Evolutionary conservation across 805 yeast species (phyloP), one percentile per base, ranked within the genome.

Genomic region (Kodamaea hsintzibuensis): DNA sequence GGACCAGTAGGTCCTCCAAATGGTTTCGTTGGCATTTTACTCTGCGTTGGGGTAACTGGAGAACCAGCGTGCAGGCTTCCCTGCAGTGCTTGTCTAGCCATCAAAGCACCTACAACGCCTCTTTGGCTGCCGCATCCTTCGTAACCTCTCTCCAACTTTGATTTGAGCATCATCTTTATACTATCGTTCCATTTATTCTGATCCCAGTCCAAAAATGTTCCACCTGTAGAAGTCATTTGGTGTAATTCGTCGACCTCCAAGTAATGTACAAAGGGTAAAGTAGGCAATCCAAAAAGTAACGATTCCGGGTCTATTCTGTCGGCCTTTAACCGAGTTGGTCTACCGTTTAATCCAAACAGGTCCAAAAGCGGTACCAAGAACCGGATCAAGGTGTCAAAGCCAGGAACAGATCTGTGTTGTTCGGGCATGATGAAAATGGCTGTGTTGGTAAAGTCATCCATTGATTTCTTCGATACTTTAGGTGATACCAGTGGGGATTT

Each of bases 91-190:
- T 49, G 52, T 4, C 52, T 14, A 5, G 52, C 52, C 52, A 49
- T 33, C 1, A 49, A 33, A 18, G 52, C 52, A 9, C 52, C 52
- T 2, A 76, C 76, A 17, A 84, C 63, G 12, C 89, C 89, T 52
- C 85, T 78, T 13, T 78, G 67, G 30, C 87, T 82, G n/a, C 93
- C 93, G 69, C 91, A 86, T 5, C 96, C 95, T 18, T 82, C 82
- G 65, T 87, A 88, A 7, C 93, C 80, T 53, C 65, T 63, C 33
- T 69, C 73, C 53, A 76, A 61, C 55, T 75, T 76, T 35, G 66
- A 62, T 53, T 64, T 67, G 60, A 76, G 60, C 22, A 76, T 56
- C 2, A 50, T 33, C 51, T 69, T 70, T 33, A 76, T 62, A 42
- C 67, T 67, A 2, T 53, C 57, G 33, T 60, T 65, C 80, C 80